phyloP scores from a whole-genome alignment of 768 basidiomycete species.

The Baorangia bicolor region DNA sequence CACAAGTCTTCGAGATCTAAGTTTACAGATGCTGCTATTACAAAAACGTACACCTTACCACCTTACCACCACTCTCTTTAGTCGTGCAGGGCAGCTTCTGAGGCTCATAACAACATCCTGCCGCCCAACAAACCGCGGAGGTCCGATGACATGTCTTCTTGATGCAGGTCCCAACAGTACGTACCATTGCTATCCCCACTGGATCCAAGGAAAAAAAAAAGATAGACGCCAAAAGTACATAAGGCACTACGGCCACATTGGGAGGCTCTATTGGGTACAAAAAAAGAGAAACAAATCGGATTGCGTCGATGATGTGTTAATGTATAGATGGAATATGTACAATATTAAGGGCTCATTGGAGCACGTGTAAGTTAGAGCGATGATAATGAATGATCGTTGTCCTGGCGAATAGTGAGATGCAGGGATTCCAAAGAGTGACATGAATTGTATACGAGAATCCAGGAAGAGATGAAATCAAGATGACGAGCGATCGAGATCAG shows the following conservation, averaged over 20 bases:
- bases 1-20: constrained; percentile 13
- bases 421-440: constrained; percentile 34
- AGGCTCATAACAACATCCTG: not conserved
- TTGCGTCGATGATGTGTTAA: constrained; percentile 30
- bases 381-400: constrained; percentile 39
- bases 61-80: not conserved
- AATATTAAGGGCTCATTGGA: constrained; percentile 35
- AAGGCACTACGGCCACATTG: constrained; percentile 26
- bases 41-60: constrained; percentile 8
- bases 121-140: constrained; percentile 29
- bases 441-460: constrained; percentile 34
- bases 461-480: constrained; percentile 36
- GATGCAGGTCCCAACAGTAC: constrained; percentile 8
- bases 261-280: constrained; percentile 27
- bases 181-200: constrained; percentile 24
- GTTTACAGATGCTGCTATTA: not conserved
- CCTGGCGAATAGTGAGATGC: constrained; percentile 34
- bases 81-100: constrained; percentile 10
- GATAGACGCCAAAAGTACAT: constrained; percentile 27
- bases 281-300: constrained; percentile 19
- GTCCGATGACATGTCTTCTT: constrained; percentile 19
- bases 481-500: constrained; percentile 39
- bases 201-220: constrained; percentile 8
- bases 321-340: constrained; percentile 34
- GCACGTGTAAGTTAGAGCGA: constrained; percentile 34